Base-by-base conservation (phyloP, 371 early-diverging fungal species). In the Syncephalastrum contaminatum region DNA sequence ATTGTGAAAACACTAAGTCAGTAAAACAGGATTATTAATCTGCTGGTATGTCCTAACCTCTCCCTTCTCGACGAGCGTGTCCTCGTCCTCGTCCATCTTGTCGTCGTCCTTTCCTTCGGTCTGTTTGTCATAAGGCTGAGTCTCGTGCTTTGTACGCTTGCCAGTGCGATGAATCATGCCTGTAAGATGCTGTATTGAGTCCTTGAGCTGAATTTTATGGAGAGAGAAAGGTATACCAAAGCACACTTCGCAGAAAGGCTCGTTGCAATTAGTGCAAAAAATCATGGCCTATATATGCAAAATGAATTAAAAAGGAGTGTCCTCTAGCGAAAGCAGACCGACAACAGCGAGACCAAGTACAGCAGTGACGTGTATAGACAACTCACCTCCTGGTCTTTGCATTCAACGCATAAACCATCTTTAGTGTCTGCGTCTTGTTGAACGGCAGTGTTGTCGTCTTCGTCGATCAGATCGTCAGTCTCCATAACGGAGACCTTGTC, bases 161-260 rank as follows among this genome's bases (percentile, higher is more conserved):
- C 96, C 96, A 13, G 93, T 95, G 49, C 96, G 85, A 65, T 94
- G 95, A 56, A 92, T 80, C 82, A 91, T 86, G 42, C 77, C 82
- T 77, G 7, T 5, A 25, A 30, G 12, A 30, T n/a, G 36, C 0
- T 8, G 10, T 30, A 16, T 42, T 43, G n/a, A 20, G 24, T 53
- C 36, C 55, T 43, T 30, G 20, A 19, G 16, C 18, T 25, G 47
- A 14, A 4, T 24, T 25, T 5, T 47, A 10, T 44, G 45, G 36
- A 54, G 44, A 44, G 27, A 18, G 36, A 12, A 25, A 41, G 21
- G 5, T 25, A n/a, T 80, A 82, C 82, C 82, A 66, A 74, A 90
- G 67, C 98, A 95, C 16, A 96, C 95, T 62, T 91, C 90, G 67
- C 97, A 97, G 79, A 90, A 97, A 48, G 85, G 82, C 56, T 93